Base-by-base conservation (phyloP, 1,284 basidiomycete genomes). In the Papiliotrema nemorosa region DNA sequence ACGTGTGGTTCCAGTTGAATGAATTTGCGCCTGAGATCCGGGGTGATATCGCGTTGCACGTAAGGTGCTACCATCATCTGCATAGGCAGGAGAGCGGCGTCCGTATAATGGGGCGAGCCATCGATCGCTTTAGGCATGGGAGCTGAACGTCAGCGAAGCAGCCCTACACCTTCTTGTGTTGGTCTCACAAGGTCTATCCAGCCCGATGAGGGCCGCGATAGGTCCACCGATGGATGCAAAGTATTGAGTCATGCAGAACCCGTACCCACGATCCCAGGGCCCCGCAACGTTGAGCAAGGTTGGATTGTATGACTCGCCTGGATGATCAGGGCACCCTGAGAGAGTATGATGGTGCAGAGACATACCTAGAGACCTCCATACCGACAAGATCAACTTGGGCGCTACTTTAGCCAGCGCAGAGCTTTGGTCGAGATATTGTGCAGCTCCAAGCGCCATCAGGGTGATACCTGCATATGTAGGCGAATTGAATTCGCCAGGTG, bases 191-290 rank as follows among this genome's bases (percentile, higher is more conserved):
- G 7, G 9, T 31, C 22, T 29, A 13, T 47, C n/a, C 16, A 49
- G 7, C 16, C 53, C 53, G n/a, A 47, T 43, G 18, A 54, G 25
- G 2, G 39, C 42, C 3, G 54, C 44, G 35, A 59, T 52, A 40
- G 40, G 25, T 1, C 49, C 21, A 5, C 49, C 57, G n/a, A 57
- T 10, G 14, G 31, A 49, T 14, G 42, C 57, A 35, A 42, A 57
- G 47, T 59, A 59, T 41, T 57, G 49, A 1, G 55, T 60, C 50
- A 60, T 39, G 42, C 44, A 47, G 40, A 52, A 60, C 4, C 58
- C 58, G 38, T 60, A 60, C 2, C 55, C 21, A 16, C 58, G 20
- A 39, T 60, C 58, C 58, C 58, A 60, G 14, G 58, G 53, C 20
- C 58, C 58, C 18, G 58, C 42, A 4, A 60, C 29, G 27, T 47